Evolutionary conservation across 2,329 filamentous ascomycete species (phyloP).

Genomic region (Botrytis byssoidea): DNA sequence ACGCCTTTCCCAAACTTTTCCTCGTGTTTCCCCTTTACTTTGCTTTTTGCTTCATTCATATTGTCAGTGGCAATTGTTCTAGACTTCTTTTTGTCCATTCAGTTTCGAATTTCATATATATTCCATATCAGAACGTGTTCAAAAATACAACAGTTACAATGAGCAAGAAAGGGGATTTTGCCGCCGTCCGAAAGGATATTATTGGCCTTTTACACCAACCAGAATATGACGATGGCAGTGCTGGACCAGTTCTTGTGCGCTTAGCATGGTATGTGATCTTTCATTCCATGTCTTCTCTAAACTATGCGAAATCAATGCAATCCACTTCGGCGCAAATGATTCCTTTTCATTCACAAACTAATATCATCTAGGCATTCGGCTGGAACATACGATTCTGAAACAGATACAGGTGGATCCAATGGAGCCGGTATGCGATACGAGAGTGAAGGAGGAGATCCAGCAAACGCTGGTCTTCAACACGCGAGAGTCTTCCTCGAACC

Average conservation of each 20-base stretch:
- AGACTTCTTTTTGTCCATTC: slow-evolving; percentile 13
- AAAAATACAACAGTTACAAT: slow-evolving; percentile 23
- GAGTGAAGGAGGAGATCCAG: slow-evolving; percentile 61
- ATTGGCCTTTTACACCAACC: slow-evolving; percentile 53
- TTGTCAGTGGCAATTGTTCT: neutral
- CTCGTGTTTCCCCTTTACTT: slow-evolving; percentile 10
- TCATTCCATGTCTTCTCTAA: neutral
- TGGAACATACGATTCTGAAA: slow-evolving; percentile 58
- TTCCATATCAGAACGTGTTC: neutral
- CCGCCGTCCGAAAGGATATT: slow-evolving; percentile 38
- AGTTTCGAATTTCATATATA: neutral
- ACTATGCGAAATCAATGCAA: neutral
- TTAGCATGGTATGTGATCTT: slow-evolving; percentile 54
- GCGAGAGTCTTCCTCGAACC: slow-evolving; percentile 63
- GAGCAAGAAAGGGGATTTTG: slow-evolving; percentile 62
- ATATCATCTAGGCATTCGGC: slow-evolving; percentile 53
- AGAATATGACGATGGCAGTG: slow-evolving; percentile 63
- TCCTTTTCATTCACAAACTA: neutral
- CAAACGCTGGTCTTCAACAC: slow-evolving; percentile 63
- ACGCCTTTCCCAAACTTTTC: slow-evolving; percentile 23
- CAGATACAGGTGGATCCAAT: slow-evolving; percentile 62
- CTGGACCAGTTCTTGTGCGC: slow-evolving; percentile 61
- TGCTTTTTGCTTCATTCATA: neutral
- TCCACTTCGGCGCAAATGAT: neutral
- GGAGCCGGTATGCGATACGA: slow-evolving; percentile 67